Conservation (phyloP, 2,329 filamentous ascomycete genomes). For the Paraconiothyrium sp. region DNA sequence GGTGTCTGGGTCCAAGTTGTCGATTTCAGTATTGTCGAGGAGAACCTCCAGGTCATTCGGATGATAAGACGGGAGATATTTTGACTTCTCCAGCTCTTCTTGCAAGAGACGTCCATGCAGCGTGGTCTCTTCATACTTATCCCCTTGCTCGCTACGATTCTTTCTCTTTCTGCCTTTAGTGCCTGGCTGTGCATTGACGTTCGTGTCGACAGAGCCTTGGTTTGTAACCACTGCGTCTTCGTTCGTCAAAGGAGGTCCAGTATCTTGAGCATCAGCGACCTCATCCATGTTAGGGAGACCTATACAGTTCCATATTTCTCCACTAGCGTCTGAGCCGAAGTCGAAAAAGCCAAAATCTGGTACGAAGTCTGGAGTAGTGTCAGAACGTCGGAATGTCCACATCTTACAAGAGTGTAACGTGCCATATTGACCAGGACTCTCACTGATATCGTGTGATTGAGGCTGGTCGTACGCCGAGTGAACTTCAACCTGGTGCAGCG, state of each 20-base stretch:
- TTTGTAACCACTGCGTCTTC: background rate
- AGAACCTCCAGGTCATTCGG: too few relatives aligned
- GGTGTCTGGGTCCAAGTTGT: conserved; percentile 1
- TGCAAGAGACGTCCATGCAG: background rate
- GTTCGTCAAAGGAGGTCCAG: background rate
- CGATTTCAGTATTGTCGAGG: background rate
- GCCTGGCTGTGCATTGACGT: background rate
- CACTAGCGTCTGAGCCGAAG: background rate
- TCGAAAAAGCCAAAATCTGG: background rate
- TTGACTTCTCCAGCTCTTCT: background rate
- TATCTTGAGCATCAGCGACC: background rate
- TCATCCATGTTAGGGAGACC: background rate
- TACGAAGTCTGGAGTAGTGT: background rate
- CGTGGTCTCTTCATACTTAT: background rate
- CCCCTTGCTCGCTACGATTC: background rate
- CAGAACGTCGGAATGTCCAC: background rate
- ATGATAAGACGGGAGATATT: background rate
- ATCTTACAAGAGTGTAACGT: too few relatives aligned
- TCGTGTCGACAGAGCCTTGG: background rate
- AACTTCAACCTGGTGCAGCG: too few relatives aligned
- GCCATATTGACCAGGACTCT: too few relatives aligned
- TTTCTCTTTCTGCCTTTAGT: background rate
- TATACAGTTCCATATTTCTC: background rate
- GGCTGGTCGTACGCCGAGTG: too few relatives aligned
- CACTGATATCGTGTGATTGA: too few relatives aligned